Percentiles rank a stretch among this genome's conserved stretches.
phyloP scores from a whole-genome alignment of 345 rosid genomes.

The Abelmoschus esculentus region DNA sequence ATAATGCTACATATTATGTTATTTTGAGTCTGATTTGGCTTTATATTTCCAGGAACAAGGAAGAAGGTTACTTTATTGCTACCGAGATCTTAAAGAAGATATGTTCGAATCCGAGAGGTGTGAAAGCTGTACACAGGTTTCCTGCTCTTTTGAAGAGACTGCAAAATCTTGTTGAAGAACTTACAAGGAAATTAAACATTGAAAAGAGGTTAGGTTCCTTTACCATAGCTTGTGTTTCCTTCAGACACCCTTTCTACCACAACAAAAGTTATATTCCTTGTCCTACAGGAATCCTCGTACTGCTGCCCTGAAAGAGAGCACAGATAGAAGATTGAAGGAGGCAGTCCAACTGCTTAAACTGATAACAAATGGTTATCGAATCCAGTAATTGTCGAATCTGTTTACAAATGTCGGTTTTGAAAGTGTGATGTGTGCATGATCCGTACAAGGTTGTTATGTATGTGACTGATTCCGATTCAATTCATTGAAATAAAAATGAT shows the following conservation, averaged over 20 bases:
- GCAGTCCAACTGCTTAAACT: conserved; percentile 49
- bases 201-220: conserved; percentile 41
- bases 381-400: not conserved
- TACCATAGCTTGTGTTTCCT: conserved; percentile 1
- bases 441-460: too few relatives aligned
- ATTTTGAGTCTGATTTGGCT: not conserved
- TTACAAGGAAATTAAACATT: conserved; percentile 39
- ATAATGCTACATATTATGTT: not conserved
- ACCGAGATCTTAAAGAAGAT: conserved; percentile 65
- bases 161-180: conserved; percentile 45
- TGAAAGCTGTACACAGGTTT: conserved; percentile 41
- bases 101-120: conserved; percentile 42
- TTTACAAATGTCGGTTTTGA: not conserved
- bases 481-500: not conserved
- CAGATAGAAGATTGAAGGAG: conserved; percentile 53
- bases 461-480: not conserved
- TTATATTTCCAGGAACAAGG: conserved; percentile 65
- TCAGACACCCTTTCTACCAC: not conserved
- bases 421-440: too few relatives aligned
- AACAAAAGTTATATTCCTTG: not conserved
- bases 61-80: conserved; percentile 73
- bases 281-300: conserved; percentile 45
- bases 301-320: conserved; percentile 36
- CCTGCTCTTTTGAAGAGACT: conserved; percentile 53
- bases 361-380: conserved; percentile 16